Evolutionary conservation across 1,284 basidiomycete species (phyloP).

Genomic region (Amylostereum areolatum): DNA sequence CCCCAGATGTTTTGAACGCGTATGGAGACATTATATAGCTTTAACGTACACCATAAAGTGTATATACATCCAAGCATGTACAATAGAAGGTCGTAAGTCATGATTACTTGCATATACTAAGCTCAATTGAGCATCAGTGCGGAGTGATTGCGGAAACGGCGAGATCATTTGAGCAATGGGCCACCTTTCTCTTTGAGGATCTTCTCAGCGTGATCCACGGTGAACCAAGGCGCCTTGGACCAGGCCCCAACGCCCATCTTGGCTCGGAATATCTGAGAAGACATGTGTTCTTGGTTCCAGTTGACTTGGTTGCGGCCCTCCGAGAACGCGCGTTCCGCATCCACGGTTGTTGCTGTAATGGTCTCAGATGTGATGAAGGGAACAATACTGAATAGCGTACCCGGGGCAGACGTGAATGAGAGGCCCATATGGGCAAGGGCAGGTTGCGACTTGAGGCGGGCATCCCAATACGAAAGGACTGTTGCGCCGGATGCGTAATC

Average conservation of each 20-base stretch:
- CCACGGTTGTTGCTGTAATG: conserved; percentile 9
- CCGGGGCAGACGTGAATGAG: background rate
- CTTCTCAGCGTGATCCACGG: too few species aligned
- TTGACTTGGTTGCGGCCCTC: conserved; percentile 21
- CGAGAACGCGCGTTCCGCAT: conserved; percentile 21
- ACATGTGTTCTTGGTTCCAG: conserved; percentile 24
- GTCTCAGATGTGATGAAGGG: background rate
- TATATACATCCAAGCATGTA: too few species aligned
- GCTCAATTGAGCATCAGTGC: too few species aligned
- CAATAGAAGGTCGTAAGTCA: too few species aligned
- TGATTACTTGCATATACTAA: too few species aligned
- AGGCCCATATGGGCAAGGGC: background rate
- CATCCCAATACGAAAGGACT: background rate
- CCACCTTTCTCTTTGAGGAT: too few species aligned
- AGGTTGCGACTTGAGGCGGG: background rate
- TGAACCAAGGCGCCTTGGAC: too few species aligned
- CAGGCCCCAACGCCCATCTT: conserved; percentile 23
- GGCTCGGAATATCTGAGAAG: conserved; percentile 24
- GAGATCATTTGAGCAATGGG: too few species aligned
- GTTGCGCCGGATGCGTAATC: background rate
- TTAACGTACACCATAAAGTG: too few species aligned
- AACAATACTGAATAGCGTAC: background rate
- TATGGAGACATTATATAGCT: too few species aligned
- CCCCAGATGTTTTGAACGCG: too few species aligned
- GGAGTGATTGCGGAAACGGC: too few species aligned